Conservation (phyloP, 2,329 filamentous ascomycete species). For the Xylariomycetidae sp. region DNA sequence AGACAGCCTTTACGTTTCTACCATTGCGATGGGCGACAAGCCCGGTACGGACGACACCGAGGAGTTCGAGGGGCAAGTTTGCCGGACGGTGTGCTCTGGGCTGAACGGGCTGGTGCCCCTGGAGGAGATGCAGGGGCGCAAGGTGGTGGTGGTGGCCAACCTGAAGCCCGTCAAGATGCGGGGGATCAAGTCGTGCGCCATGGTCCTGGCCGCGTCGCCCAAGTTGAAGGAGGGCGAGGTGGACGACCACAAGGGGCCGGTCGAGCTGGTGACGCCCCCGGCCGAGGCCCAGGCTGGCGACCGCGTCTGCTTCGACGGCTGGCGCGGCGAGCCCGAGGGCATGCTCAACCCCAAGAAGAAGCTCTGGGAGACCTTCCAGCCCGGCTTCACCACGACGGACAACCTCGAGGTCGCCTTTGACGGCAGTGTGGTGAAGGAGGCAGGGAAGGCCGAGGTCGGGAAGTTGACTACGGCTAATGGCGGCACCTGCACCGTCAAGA, state of each 20-base stretch:
- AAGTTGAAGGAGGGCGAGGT: conserved; percentile 74
- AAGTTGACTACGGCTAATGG: conserved; percentile 73
- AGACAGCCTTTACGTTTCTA: conserved; percentile 92
- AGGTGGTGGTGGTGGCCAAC: conserved; percentile 94
- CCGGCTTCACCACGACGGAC: conserved; percentile 88
- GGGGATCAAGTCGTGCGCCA: conserved; percentile 67
- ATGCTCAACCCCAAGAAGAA: conserved; percentile 99
- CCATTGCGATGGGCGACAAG: conserved; percentile 88
- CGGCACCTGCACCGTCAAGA: conserved; percentile 78
- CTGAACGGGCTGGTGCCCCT: conserved; percentile 89
- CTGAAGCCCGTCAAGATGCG: conserved; percentile 99
- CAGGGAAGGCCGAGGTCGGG: conserved; percentile 64
- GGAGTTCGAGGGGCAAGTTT: conserved; percentile 86
- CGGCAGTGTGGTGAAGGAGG: conserved; percentile 67
- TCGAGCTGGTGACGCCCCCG: conserved; percentile 87
- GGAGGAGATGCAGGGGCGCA: conserved; percentile 94
- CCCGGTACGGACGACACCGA: conserved; percentile 82
- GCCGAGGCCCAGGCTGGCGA: conserved; percentile 76
- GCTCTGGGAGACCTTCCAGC: conserved; percentile 95
- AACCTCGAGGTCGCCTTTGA: conserved; percentile 82
- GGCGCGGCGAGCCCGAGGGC: conserved; percentile 87
- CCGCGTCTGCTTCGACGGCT: conserved; percentile 89
- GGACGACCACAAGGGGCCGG: conserved; percentile 80
- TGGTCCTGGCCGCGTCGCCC: conserved; percentile 96
- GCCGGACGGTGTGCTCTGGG: conserved; percentile 94